Evolutionary conservation across 306 rosid genomes (phyloP).

Genomic region (Rosa chinensis): DNA sequence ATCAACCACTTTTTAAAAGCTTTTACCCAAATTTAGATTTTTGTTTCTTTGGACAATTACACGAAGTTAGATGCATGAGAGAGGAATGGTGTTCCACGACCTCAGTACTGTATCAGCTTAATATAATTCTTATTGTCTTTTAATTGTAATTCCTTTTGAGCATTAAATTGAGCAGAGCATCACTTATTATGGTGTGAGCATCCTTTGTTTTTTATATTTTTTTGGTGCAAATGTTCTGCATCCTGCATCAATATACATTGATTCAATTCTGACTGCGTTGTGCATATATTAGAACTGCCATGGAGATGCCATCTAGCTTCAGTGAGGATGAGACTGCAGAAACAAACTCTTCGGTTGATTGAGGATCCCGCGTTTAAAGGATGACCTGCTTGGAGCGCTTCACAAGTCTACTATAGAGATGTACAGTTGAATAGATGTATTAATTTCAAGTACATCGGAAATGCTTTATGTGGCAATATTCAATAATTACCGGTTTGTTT

Average conservation of each 20-base stretch:
- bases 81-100: neutral
- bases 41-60: neutral
- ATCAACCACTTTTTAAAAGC: neutral
- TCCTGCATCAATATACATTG: neutral
- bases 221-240: no score
- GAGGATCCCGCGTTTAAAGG: conserved; percentile 26
- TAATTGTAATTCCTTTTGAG: neutral
- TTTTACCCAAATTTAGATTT: neutral
- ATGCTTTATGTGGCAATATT: conserved; percentile 19
- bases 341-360: conserved; percentile 68
- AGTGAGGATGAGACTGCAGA: conserved; percentile 89
- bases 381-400: conserved; percentile 30
- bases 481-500: conserved; percentile 23
- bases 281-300: conserved; percentile 54
- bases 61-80: neutral
- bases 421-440: conserved; percentile 50
- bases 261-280: conserved; percentile 22
- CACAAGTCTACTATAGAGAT: conserved; percentile 28
- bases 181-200: neutral
- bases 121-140: neutral
- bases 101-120: neutral
- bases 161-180: neutral
- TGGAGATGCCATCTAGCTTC: conserved; percentile 73
- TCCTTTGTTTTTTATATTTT: neutral
- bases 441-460: conserved; percentile 6